Base-by-base conservation (phyloP, 192 early-diverging fungal genomes). In the Phlyctochytrium planicorne region DNA sequence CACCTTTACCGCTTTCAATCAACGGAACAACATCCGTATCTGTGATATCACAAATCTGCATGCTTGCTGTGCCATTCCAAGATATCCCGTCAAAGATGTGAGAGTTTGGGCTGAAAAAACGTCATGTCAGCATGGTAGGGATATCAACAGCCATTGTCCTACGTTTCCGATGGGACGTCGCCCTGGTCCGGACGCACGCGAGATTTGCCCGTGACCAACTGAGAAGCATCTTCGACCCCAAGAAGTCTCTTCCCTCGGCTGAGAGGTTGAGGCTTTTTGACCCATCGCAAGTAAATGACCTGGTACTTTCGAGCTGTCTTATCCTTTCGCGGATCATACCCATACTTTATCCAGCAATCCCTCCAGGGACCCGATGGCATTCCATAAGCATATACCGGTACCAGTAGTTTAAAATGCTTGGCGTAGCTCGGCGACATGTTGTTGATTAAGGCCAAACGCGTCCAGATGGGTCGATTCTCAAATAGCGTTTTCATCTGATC, bases 61-160 rank as follows among this genome's bases (percentile, higher is more conserved):
- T 32, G 10, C 36, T 17, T 2, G 69, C 78, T 23, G 16, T 59
- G 17, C 70, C 67, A 34, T 65, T 71, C 29, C 52, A 64, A 2
- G 34, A 25, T 17, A 37, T 66, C 6, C 79, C 79, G 47, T 80
- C 75, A 69, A 80, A 80, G 23, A 80, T 75, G 35, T 80, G 79
- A 31, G 75, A 27, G 29, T 24, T 59, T 29, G 37, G 40, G 10
- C 40, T 47, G 40, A 47, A 47, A 47, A 71, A 40, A 57, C 65
- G 36, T 60, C 36, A 60, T 62, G n/a, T n/a, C n/a, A n/a, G n/a
- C n/a, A n/a, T n/a, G n/a, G n/a, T n/a, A n/a, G n/a, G n/a, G n/a
- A n/a, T 60, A 65, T 70, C 29, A 35, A 31, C 57, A 37, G n/a
- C n/a, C n/a, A n/a, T n/a, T n/a, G n/a, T n/a, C n/a, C n/a, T n/a